Base-by-base conservation (phyloP, 2,329 filamentous ascomycete genomes). In the Pyricularia sp. region DNA sequence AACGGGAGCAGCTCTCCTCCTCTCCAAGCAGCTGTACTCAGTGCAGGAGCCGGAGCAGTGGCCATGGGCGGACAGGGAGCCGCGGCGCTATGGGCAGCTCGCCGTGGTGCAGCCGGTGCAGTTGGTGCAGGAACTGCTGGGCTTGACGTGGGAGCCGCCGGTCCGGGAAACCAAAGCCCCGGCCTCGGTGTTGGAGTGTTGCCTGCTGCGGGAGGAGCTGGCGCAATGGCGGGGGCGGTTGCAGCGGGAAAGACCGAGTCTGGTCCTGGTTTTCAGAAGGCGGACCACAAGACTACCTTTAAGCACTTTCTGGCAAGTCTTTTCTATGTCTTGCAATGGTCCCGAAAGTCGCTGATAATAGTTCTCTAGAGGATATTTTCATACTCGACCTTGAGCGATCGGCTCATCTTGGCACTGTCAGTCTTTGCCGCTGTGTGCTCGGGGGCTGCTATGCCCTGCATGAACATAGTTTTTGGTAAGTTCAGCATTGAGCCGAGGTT, bases 381-480 rank as follows among this genome's bases (percentile, higher is more conserved):
- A 7, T 87, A 86, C 77, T 85, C 84, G 20, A 84, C 79, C 68
- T 80, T 78, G 75, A 83, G 81, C 79, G 85, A 88, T 71, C 79
- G 82, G 33, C 64, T 81, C 28, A 77, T 85, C 31, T 82, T 86
- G 70, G 75, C 75, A 3, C 76, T 78, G 12, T 85, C 85, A 12
- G 73, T 79, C 12, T 1, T 86, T 26, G 82, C 85, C 25, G 84
- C 85, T 3, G 78, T 85, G 23, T 84, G 82, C 55, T 81, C 84
- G 2, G 86, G 86, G 67, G 76, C 84, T 30, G 88, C 86, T 0
- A 77, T 88, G 68, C 87, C 87, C 0, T 73, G 88, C 31, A 86
- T 88, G 82, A 88, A 87, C 69, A 81, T 88, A 10, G 79, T 88
- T 4, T 88, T 88, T 74, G 85, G 85, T 84, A 78, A 72, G 76